Evolutionary conservation across 2,329 filamentous ascomycete genomes (phyloP).

Genomic region (Exophiala calicioides): DNA sequence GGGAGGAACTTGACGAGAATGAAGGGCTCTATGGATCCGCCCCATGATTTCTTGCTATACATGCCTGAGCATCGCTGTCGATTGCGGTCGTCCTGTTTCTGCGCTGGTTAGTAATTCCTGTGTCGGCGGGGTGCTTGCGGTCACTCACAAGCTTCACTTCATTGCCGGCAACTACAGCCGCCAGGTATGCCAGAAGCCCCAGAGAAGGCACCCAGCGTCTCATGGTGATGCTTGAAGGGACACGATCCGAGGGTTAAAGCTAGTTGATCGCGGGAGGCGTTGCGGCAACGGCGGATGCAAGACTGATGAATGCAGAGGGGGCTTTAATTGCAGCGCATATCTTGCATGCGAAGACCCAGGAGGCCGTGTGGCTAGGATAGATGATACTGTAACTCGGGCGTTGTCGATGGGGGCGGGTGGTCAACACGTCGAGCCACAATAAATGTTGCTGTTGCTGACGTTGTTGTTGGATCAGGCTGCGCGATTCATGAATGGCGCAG

Average conservation of each 20-base stretch:
- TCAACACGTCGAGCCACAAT: no score
- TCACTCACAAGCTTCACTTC: conserved; percentile 48
- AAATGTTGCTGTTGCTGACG: no score
- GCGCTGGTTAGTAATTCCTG: conserved; percentile 16
- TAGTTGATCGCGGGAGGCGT: conserved; percentile 1
- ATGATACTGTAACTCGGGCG: no score
- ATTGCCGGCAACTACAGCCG: conserved; percentile 41
- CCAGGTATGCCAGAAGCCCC: conserved; percentile 27
- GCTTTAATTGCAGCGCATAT: background rate
- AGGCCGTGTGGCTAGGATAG: no score
- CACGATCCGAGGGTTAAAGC: no score
- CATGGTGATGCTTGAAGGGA: no score
- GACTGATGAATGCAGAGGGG: background rate
- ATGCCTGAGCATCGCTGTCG: conserved; percentile 87
- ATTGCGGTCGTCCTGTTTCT: conserved; percentile 77
- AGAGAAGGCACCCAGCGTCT: conserved; percentile 28
- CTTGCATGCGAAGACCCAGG: no score
- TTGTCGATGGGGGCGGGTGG: no score
- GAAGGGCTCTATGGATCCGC: conserved; percentile 82
- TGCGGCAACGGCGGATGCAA: background rate
- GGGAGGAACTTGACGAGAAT: conserved; percentile 74
- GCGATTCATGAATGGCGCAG: no score
- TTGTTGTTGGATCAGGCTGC: no score
- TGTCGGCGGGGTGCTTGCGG: conserved; percentile 11
- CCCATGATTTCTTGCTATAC: conserved; percentile 90